phyloP scores from a whole-genome alignment of 176 grass and related monocot species.

The Otatea glauca region DNA sequence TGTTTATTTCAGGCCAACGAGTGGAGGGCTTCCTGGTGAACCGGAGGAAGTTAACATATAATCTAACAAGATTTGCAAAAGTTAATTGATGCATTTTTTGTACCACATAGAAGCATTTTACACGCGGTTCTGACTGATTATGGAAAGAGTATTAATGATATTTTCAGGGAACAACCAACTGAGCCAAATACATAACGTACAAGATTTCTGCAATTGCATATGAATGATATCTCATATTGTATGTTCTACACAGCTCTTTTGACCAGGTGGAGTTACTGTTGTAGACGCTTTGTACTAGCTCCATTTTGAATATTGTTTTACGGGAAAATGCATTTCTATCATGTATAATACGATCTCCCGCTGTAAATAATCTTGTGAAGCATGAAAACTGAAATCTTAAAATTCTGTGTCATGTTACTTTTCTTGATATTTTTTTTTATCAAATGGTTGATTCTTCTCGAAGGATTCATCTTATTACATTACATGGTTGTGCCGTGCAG shows the following conservation, averaged over 20 bases:
- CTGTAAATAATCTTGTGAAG: slow-evolving; percentile 46
- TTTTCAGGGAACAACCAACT: slow-evolving; percentile 22
- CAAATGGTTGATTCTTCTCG: background rate
- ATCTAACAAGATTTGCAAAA: slow-evolving; percentile 8
- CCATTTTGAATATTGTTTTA: slow-evolving; percentile 27
- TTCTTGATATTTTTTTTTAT: background rate
- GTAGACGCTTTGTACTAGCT: background rate
- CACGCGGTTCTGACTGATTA: slow-evolving; percentile 21
- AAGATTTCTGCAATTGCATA: slow-evolving; percentile 8
- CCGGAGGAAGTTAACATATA: slow-evolving; percentile 59
- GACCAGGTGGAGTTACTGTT: background rate
- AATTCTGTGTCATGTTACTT: background rate
- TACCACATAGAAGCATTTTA: background rate
- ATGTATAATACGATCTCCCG: slow-evolving; percentile 2
- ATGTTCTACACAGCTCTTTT: slow-evolving; percentile 14
- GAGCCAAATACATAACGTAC: background rate
- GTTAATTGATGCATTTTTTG: slow-evolving; percentile 7
- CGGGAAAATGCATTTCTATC: background rate
- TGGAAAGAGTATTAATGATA: background rate
- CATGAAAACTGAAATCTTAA: background rate
- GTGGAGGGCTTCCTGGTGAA: slow-evolving; percentile 74
- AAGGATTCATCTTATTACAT: background rate
- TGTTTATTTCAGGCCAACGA: slow-evolving; percentile 77
- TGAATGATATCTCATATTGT: background rate
- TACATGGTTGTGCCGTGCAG: background rate